These are phyloP conservation scores for Sphagnum contortum DNA, from an alignment of 225 moss, liverwort and hornwort species.

Conservation along the genomic window DNA sequence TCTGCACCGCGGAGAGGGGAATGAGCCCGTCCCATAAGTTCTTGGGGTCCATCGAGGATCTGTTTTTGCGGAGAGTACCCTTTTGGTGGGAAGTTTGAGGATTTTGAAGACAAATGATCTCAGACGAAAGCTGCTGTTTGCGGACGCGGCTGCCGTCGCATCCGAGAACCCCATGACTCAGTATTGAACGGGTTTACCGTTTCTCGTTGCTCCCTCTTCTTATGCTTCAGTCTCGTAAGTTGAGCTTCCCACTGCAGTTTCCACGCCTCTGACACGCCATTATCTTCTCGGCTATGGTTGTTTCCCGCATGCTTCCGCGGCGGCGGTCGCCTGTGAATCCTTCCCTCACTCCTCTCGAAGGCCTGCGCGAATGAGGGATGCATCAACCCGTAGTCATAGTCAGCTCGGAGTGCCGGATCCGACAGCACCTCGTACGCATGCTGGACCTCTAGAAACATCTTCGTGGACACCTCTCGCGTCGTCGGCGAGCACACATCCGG, in stretches of 20 bases:
- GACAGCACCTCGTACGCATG: constrained; percentile 55
- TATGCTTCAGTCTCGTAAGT: constrained; percentile 17
- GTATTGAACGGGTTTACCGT: not conserved
- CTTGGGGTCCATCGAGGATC: no score
- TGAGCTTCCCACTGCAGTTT: constrained; percentile 40
- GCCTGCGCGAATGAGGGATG: constrained; percentile 35
- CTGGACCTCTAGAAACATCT: constrained; percentile 41
- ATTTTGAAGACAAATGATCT: no score
- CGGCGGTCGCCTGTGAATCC: constrained; percentile 8
- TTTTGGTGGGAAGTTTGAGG: no score
- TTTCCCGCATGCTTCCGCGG: not conserved
- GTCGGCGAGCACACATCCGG: constrained; percentile 38
- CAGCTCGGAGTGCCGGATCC: constrained; percentile 34
- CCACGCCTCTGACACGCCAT: constrained; percentile 37
- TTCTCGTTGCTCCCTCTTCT: not conserved
- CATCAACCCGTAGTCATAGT: constrained; percentile 43
- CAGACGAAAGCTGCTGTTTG: no score
- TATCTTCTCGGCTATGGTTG: constrained; percentile 10
- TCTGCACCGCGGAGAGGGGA: no score
- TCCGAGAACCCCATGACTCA: constrained; percentile 37
- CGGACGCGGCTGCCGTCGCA: constrained; percentile 16
- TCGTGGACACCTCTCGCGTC: constrained; percentile 38
- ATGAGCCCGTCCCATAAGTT: no score
- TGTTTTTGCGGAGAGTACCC: no score
- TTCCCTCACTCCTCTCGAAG: constrained; percentile 7